Conservation (phyloP, 495 filamentous ascomycete genomes). For the Friedmanniomyces simplex region DNA sequence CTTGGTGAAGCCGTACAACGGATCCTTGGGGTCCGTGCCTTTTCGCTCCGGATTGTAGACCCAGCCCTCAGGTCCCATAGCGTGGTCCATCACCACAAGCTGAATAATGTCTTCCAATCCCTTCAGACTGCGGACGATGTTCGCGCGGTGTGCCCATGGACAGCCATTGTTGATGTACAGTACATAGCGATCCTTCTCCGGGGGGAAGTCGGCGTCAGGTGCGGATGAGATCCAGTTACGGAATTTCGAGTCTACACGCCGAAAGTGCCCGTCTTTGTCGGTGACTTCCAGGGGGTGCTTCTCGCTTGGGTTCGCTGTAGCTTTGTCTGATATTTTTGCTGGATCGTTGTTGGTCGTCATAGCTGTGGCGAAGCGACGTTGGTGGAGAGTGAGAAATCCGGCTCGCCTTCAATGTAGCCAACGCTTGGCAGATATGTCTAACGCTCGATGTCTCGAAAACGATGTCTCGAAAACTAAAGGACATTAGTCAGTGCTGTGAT, state of each 20-base stretch:
- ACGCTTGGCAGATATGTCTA: too few relatives aligned
- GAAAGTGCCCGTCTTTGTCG: slow-evolving; percentile 13
- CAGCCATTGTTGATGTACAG: slow-evolving; percentile 69
- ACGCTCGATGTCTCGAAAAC: too few relatives aligned
- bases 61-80: slow-evolving; percentile 55
- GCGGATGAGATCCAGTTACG: slow-evolving; percentile 26
- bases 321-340: not conserved
- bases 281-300: not conserved
- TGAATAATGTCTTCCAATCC: slow-evolving; percentile 64
- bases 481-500: too few relatives aligned
- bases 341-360: not conserved
- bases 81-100: slow-evolving; percentile 55
- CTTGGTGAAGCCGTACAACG: slow-evolving; percentile 41
- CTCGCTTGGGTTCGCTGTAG: not conserved
- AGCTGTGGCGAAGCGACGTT: not conserved
- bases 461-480: too few relatives aligned
- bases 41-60: slow-evolving; percentile 42
- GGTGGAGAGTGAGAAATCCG: not conserved
- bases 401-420: not conserved
- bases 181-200: slow-evolving; percentile 67
- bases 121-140: slow-evolving; percentile 68
- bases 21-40: slow-evolving; percentile 24
- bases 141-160: slow-evolving; percentile 73
- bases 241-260: slow-evolving; percentile 19
- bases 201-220: slow-evolving; percentile 42